Conservation (phyloP, 257 asterid genomes). For the Fraxinus cuspidata region DNA sequence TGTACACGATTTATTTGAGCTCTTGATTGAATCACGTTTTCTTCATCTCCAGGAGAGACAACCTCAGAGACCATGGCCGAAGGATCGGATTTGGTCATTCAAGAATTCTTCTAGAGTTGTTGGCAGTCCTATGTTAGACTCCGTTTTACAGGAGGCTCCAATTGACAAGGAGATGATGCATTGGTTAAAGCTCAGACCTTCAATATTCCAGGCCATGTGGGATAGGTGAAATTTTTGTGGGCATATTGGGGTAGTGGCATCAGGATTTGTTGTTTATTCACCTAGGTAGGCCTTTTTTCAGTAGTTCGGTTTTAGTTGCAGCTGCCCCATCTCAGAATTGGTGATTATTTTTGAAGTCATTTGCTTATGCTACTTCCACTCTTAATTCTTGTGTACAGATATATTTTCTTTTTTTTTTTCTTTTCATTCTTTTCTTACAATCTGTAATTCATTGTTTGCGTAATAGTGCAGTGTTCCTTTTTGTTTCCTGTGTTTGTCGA, state of each 20-base stretch:
- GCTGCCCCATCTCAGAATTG: constrained; percentile 26
- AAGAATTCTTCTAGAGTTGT: constrained; percentile 54
- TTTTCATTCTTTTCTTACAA: constrained; percentile 43
- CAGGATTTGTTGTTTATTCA: constrained; percentile 10
- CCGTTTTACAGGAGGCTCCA: constrained; percentile 54
- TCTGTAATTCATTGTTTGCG: constrained; percentile 55
- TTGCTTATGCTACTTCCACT: constrained; percentile 32
- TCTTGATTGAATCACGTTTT: background rate
- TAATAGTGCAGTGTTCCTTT: constrained; percentile 28
- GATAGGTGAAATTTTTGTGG: constrained; percentile 79
- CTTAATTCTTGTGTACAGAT: constrained; percentile 82
- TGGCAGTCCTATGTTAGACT: constrained; percentile 92
- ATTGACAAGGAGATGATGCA: constrained; percentile 77
- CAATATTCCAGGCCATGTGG: constrained; percentile 81
- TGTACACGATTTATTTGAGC: background rate
- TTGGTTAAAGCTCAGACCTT: constrained; percentile 85
- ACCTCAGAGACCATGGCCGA: constrained; percentile 90
- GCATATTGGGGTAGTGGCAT: constrained; percentile 31
- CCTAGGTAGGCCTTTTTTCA: background rate
- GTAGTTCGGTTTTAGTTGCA: constrained; percentile 32
- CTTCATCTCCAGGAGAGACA: constrained; percentile 74
- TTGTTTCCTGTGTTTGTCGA: constrained; percentile 25
- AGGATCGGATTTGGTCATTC: constrained; percentile 90
- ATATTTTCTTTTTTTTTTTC: constrained; percentile 6
- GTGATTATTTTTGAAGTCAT: constrained; percentile 25